These are phyloP conservation scores for Tylopilus vinaceipallidus DNA, from an alignment of 768 basidiomycete genomes.

Conservation along the genomic window DNA sequence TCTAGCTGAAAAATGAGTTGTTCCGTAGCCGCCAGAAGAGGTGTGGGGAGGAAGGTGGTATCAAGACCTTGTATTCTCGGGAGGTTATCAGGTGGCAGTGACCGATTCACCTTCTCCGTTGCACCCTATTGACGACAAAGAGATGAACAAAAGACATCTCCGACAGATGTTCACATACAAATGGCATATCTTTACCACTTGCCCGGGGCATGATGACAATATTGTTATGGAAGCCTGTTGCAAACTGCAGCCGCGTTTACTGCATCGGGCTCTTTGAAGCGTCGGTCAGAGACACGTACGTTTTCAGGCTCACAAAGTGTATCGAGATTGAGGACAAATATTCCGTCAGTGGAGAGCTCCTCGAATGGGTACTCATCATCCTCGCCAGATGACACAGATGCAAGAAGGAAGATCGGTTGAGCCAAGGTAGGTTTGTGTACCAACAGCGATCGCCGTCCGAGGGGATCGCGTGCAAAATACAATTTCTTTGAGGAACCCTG, in stretches of 20 bases:
- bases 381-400: conserved; percentile 61
- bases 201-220: conserved; percentile 23
- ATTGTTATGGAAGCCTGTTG: conserved; percentile 18
- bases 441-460: conserved; percentile 84
- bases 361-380: conserved; percentile 49
- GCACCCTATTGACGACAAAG: conserved; percentile 37
- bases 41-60: conserved; percentile 32
- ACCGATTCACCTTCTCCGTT: conserved; percentile 44
- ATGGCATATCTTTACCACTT: conserved; percentile 12
- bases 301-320: conserved; percentile 19
- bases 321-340: conserved; percentile 53
- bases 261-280: not conserved
- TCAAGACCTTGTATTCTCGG: conserved; percentile 28
- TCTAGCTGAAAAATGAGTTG: conserved; percentile 55
- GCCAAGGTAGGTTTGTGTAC: conserved; percentile 53
- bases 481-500: conserved; percentile 47
- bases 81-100: conserved; percentile 43
- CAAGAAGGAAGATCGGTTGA: conserved; percentile 56
- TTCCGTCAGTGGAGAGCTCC: conserved; percentile 57
- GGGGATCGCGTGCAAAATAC: conserved; percentile 78
- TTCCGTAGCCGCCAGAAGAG: conserved; percentile 39
- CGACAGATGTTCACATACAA: conserved; percentile 19
- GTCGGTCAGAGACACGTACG: conserved; percentile 22
- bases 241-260: conserved; percentile 15
- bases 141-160: not conserved